phyloP scores from a whole-genome alignment of 352 stramenopile genomes.

The Phytophthora ramorum region DNA sequence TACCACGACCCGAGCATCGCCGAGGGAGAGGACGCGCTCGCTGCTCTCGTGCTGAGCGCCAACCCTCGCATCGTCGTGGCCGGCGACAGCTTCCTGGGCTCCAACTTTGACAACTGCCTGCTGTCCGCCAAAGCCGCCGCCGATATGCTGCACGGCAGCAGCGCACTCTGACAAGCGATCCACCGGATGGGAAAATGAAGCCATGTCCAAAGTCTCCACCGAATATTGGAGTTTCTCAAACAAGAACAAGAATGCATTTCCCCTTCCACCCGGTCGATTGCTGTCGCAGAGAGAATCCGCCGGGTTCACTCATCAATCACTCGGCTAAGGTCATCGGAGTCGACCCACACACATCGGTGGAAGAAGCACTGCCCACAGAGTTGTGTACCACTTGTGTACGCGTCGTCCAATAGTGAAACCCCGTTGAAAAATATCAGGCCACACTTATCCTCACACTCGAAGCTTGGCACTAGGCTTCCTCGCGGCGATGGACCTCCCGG shows the following conservation, averaged over 20 bases:
- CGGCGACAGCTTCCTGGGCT: slow-evolving; percentile 74
- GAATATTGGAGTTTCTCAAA: slow-evolving; percentile 18
- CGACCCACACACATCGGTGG: not conserved
- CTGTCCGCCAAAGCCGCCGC: slow-evolving; percentile 61
- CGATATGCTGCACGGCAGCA: slow-evolving; percentile 37
- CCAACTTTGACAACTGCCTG: slow-evolving; percentile 75
- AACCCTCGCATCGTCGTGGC: slow-evolving; percentile 70
- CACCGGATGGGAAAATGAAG: slow-evolving; percentile 1
- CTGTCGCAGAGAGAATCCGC: slow-evolving; percentile 14
- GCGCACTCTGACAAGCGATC: slow-evolving; percentile 41
- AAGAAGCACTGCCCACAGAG: not conserved
- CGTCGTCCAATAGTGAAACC: slow-evolving; percentile 5
- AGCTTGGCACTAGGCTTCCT: slow-evolving; percentile 4
- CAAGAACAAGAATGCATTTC: slow-evolving; percentile 7
- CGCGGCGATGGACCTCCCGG: slow-evolving; percentile 69
- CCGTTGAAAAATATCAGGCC: slow-evolving; percentile 18
- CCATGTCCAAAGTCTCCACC: slow-evolving; percentile 9
- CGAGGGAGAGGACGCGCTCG: slow-evolving; percentile 13
- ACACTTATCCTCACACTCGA: slow-evolving; percentile 6
- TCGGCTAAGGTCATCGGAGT: too few relatives aligned
- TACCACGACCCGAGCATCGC: slow-evolving; percentile 39
- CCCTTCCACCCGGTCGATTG: too few relatives aligned
- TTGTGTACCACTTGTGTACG: too few relatives aligned
- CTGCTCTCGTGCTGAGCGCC: slow-evolving; percentile 49
- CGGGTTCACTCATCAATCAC: slow-evolving; percentile 13